Conservation (phyloP, 208 protist species). For the Acanthamoeba royreba region DNA sequence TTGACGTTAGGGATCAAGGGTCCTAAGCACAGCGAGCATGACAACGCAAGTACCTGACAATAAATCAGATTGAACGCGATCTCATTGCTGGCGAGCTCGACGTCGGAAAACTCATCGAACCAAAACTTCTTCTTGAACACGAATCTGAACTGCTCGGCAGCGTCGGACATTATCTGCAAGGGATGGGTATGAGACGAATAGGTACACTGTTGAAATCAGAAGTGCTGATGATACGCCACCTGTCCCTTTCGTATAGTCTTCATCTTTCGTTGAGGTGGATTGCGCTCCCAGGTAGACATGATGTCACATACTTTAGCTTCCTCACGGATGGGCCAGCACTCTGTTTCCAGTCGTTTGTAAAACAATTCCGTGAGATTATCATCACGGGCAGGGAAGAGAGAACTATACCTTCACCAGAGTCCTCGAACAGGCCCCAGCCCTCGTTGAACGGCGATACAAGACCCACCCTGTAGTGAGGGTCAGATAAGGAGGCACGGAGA, state of each 20-base stretch:
- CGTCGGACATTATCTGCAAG: not conserved
- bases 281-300: not conserved
- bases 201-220: too few relatives aligned
- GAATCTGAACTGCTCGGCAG: not conserved
- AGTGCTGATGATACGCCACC: too few relatives aligned
- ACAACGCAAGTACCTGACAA: not conserved
- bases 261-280: not conserved
- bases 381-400: not conserved
- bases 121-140: constrained; percentile 43
- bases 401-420: not conserved
- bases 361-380: not conserved
- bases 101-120: constrained; percentile 29
- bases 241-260: not conserved
- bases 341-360: not conserved
- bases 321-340: not conserved
- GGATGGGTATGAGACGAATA: too few relatives aligned
- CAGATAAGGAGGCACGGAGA: not conserved
- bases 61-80: not conserved
- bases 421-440: constrained; percentile 24
- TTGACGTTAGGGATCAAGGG: not conserved
- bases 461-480: not conserved
- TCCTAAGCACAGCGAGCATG: not conserved
- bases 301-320: constrained; percentile 2
- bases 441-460: not conserved
- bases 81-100: not conserved